Conservation (phyloP, 169 alveolate genomes). For the Plasmodium ovale region DNA sequence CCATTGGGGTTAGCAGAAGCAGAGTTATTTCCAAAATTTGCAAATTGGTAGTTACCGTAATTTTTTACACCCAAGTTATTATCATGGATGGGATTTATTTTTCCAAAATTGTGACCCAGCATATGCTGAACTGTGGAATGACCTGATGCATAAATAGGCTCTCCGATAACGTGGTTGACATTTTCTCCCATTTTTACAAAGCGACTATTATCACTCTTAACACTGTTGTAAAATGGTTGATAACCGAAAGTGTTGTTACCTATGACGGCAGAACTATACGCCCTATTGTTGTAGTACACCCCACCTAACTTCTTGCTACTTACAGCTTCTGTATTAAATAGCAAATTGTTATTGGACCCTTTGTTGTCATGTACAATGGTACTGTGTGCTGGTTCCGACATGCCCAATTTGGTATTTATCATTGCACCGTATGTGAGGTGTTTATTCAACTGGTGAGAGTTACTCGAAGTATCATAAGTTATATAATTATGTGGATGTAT, state of each 20-base stretch:
- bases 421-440: not conserved
- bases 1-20: not conserved
- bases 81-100: not conserved
- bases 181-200: constrained; percentile 1
- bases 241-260: too few species aligned
- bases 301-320: not conserved
- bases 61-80: not conserved
- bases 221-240: too few species aligned
- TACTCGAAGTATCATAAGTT: not conserved
- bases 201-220: too few species aligned
- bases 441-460: constrained; percentile 3
- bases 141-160: not conserved
- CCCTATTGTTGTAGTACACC: not conserved
- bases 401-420: not conserved
- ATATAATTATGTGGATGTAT: constrained; percentile 2
- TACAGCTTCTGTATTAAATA: not conserved
- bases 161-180: not conserved
- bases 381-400: constrained; percentile 21
- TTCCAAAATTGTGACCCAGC: not conserved
- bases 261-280: not conserved
- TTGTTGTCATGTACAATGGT: not conserved
- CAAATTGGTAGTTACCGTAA: not conserved
- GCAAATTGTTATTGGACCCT: not conserved
- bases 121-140: not conserved
- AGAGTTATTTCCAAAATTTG: not conserved